Base-by-base conservation (phyloP, 1,284 basidiomycete species). In the Marasmius fiardii region DNA sequence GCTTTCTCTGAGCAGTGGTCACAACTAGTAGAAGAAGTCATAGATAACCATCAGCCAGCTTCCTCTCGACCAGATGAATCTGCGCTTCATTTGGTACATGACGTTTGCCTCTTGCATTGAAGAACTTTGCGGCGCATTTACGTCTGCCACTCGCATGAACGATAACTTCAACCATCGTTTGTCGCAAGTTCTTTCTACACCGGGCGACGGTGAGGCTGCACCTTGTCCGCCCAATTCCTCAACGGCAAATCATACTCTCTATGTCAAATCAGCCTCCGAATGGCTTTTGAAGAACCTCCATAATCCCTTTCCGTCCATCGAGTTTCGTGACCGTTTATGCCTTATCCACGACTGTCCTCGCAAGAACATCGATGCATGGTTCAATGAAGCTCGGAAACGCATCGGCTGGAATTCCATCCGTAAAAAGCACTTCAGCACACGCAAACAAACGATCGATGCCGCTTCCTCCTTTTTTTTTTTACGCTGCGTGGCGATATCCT, bases 341-440 rank as follows among this genome's bases (percentile, higher is more conserved):
- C 49, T 39, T 0, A 52, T 52, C 0, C 61, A 71, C 0, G 60
- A 63, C 1, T 66, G 60, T 1, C 20, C 68, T 0, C 12, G 68
- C 0, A 67, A 69, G 18, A 66, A 74, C 1, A 62, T 84, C 35
- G 74, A 75, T 34, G 64, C 66, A 0, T 83, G 82, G 82, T 83
- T 84, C 45, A 63, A 71, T 18, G 75, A 77, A 16, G 66, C 66
- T 0, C 72, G 82, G 0, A 73, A 74, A 16, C 71, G 79, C 0
- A 82, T 83, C 0, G 81, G 81, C 0, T 84, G 81, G 82, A 80
- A 75, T 3, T 35, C 57, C 0, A 57, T 83, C 0, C 71, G 73
- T 0, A 74, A 70, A 11, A 56, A 64, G 0, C 52, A 51, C 23
- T 61, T 60, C 39, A 58, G 55, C 33, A 45, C 47, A 12, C 43